A percentile compares a stretch with the other conserved stretches of the same genome.
phyloP scores from a whole-genome alignment of 345 rosid species.

The Hibiscus mutabilis region DNA sequence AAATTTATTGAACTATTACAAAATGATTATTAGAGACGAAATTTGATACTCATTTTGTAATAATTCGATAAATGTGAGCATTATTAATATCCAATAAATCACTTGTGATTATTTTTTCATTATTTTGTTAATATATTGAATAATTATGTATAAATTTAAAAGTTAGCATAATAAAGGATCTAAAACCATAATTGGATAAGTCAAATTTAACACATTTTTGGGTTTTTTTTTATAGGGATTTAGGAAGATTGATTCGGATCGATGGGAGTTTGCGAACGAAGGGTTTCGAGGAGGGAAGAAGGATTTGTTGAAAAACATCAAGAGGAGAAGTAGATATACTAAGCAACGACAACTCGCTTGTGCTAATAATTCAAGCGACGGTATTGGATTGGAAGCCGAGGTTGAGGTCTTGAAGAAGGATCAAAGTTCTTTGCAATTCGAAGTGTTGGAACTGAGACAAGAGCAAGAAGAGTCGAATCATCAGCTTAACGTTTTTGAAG shows the following conservation, averaged over 20 bases:
- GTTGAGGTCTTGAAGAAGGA: slow-evolving; percentile 38
- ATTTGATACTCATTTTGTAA: too few species aligned
- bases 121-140: too few species aligned
- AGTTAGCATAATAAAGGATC: neutral
- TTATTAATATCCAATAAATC: too few species aligned
- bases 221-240: slow-evolving; percentile 39
- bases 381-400: slow-evolving; percentile 22
- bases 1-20: too few species aligned
- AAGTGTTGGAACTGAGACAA: slow-evolving; percentile 36
- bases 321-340: slow-evolving; percentile 43
- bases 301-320: slow-evolving; percentile 52
- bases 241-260: slow-evolving; percentile 49
- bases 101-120: too few species aligned
- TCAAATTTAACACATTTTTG: neutral
- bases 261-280: slow-evolving; percentile 63
- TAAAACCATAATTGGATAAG: neutral
- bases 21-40: too few species aligned
- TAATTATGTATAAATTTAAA: too few species aligned
- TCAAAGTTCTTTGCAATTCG: slow-evolving; percentile 28
- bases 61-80: too few species aligned
- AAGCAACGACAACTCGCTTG: slow-evolving; percentile 5
- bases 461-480: slow-evolving; percentile 34
- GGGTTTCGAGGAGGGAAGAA: slow-evolving; percentile 49
- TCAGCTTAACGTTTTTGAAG: slow-evolving; percentile 29
- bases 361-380: slow-evolving; percentile 1